Conservation (phyloP, 1,284 basidiomycete species). For the Moniliophthora roreri region DNA sequence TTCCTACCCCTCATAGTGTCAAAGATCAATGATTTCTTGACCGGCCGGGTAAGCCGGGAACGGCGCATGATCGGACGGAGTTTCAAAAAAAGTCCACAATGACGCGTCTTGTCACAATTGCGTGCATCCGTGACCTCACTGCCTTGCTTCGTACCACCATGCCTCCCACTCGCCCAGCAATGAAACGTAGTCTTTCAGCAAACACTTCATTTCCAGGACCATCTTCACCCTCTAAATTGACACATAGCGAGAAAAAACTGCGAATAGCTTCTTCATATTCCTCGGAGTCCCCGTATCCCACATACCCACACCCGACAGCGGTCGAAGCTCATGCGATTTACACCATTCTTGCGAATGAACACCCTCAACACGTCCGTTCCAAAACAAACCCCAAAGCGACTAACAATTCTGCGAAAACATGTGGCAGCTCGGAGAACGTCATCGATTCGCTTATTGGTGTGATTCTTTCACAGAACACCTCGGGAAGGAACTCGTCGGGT, state of each 20-base stretch:
- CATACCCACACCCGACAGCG: conserved; percentile 49
- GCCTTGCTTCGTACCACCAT: too few species aligned
- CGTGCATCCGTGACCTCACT: too few species aligned
- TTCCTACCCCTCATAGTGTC: too few species aligned
- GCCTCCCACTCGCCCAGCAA: too few species aligned
- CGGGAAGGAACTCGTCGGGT: conserved; percentile 57
- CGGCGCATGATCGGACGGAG: too few species aligned
- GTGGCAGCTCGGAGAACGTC: conserved; percentile 61
- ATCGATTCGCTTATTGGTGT: conserved; percentile 73
- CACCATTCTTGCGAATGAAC: conserved; percentile 38
- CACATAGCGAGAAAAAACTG: conserved; percentile 42
- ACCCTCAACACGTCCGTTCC: conserved; percentile 24
- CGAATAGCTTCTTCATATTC: conserved; percentile 47
- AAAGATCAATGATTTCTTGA: too few species aligned
- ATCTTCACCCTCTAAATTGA: background rate
- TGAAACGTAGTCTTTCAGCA: too few species aligned
- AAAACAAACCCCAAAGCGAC: conserved; percentile 21
- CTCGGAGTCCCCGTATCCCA: conserved; percentile 52
- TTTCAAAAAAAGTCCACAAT: too few species aligned
- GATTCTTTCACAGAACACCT: conserved; percentile 77
- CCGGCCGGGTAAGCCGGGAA: too few species aligned
- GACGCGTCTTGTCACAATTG: too few species aligned
- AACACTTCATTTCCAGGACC: too few species aligned
- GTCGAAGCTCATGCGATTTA: conserved; percentile 48
- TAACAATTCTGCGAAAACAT: conserved; percentile 48